These are phyloP conservation scores for Penicillium dipodomyicola DNA, from an alignment of 495 filamentous ascomycete species.

Conservation along the genomic window DNA sequence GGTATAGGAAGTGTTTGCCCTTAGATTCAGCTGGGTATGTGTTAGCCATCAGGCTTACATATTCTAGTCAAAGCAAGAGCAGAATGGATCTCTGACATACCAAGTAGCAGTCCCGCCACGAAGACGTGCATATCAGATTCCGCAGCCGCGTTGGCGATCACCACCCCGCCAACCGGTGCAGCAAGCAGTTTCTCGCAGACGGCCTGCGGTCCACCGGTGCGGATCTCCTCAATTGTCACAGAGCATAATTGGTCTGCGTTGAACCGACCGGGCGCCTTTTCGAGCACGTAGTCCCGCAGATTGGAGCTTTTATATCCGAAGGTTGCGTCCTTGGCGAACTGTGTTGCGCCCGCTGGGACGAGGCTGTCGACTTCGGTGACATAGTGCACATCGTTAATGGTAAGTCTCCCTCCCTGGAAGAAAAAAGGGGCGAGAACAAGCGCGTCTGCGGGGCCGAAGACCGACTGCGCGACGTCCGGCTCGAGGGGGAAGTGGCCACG, in stretches of 20 bases:
- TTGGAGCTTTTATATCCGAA: conserved; percentile 54
- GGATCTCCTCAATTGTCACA: conserved; percentile 46
- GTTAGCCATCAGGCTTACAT: background rate
- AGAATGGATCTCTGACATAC: conserved; percentile 16
- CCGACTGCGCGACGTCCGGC: conserved; percentile 46
- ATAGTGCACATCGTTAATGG: conserved; percentile 54
- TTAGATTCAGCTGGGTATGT: conserved; percentile 34
- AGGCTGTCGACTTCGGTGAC: conserved; percentile 46
- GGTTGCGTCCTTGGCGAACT: conserved; percentile 52
- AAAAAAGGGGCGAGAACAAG: conserved; percentile 54
- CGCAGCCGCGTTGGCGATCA: conserved; percentile 52
- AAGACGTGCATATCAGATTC: conserved; percentile 55
- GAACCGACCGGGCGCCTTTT: conserved; percentile 46
- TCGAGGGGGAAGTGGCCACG: conserved; percentile 55
- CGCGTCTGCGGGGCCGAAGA: conserved; percentile 44
- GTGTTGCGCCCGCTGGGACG: conserved; percentile 47
- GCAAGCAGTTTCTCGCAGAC: conserved; percentile 41
- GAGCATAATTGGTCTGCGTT: conserved; percentile 34
- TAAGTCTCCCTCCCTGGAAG: conserved; percentile 51
- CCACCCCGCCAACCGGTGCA: conserved; percentile 35
- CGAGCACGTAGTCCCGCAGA: conserved; percentile 49
- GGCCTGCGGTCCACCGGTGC: conserved; percentile 35
- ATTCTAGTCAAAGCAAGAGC: background rate
- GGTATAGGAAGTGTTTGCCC: conserved; percentile 51
- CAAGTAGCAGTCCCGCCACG: conserved; percentile 43